Evolutionary conservation across 2,329 filamentous ascomycete genomes (phyloP).

Genomic region (Colletotrichum spaethianum): DNA sequence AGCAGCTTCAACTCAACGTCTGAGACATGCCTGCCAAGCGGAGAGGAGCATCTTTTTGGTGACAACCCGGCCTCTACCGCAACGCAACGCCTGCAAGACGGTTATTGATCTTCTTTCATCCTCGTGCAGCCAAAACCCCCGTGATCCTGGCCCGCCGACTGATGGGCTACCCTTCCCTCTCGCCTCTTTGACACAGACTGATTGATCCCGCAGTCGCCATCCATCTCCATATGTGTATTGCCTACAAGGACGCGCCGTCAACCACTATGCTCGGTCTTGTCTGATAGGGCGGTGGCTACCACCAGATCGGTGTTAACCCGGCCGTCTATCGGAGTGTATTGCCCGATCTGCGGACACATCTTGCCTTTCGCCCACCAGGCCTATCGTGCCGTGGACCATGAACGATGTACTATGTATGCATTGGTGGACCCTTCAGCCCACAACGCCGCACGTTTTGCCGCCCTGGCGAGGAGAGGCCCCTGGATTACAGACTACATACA

Average conservation of each 20-base stretch:
- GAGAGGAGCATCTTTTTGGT: not conserved
- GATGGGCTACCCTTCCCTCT: not conserved
- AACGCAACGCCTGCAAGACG: not conserved
- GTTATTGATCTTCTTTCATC: not conserved
- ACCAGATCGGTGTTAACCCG: conserved; percentile 23
- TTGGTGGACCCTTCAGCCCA: conserved; percentile 23
- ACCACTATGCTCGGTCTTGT: not conserved
- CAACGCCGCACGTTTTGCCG: conserved; percentile 19
- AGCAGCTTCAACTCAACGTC: conserved; percentile 25
- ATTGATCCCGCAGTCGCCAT: not conserved
- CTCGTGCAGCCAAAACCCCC: not conserved
- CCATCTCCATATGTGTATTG: no score
- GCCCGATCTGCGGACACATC: not conserved
- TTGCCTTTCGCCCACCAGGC: conserved; percentile 16
- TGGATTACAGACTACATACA: not conserved
- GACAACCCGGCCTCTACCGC: not conserved
- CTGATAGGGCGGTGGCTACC: not conserved
- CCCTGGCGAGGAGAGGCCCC: conserved; percentile 8
- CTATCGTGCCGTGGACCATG: conserved; percentile 11
- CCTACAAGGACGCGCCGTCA: no score
- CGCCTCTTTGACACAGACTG: not conserved
- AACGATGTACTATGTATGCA: no score
- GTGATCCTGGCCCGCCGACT: not conserved
- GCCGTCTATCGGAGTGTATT: conserved; percentile 28
- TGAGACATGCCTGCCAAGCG: conserved; percentile 35